Conservation (phyloP, 164 flowering plant genomes). For the Vitis vinifera region DNA sequence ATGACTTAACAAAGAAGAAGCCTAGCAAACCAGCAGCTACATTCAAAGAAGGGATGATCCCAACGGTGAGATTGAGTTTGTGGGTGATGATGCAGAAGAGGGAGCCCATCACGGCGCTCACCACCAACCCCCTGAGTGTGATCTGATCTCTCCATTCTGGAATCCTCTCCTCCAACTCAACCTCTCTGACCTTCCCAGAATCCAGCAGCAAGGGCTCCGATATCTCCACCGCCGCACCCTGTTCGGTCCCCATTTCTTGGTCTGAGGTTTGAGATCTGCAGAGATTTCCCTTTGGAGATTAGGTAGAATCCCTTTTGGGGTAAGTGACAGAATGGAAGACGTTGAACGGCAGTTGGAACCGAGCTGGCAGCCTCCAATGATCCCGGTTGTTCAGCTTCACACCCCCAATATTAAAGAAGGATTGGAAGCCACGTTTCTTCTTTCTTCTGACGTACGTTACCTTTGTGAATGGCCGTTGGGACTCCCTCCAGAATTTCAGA, state of each 20-base stretch:
- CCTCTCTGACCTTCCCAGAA: constrained; percentile 4
- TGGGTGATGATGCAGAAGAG: constrained; percentile 86
- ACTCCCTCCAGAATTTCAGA: too few species aligned
- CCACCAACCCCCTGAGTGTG: constrained; percentile 72
- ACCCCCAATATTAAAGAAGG: not conserved
- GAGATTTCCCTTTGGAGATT: not conserved
- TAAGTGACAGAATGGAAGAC: not conserved
- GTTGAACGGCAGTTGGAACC: not conserved
- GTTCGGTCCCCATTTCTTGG: constrained; percentile 49
- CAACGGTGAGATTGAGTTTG: constrained; percentile 89
- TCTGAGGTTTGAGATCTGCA: not conserved
- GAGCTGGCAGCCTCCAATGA: not conserved
- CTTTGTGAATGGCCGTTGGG: too few species aligned
- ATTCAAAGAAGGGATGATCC: constrained; percentile 82
- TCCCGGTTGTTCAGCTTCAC: not conserved
- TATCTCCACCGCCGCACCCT: constrained; percentile 30
- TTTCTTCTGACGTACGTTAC: too few species aligned
- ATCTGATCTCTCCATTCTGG: constrained; percentile 91
- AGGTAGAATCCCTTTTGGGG: not conserved
- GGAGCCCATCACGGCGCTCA: constrained; percentile 63
- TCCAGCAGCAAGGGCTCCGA: constrained; percentile 55
- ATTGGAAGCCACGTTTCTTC: too few species aligned
- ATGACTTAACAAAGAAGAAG: constrained; percentile 77
- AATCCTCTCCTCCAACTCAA: constrained; percentile 26
- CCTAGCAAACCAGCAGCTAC: constrained; percentile 90